A percentile compares a stretch with the other conserved stretches of the same genome.
Conservation (phyloP, 1,284 basidiomycete species). For the Spongiforma sp. region DNA sequence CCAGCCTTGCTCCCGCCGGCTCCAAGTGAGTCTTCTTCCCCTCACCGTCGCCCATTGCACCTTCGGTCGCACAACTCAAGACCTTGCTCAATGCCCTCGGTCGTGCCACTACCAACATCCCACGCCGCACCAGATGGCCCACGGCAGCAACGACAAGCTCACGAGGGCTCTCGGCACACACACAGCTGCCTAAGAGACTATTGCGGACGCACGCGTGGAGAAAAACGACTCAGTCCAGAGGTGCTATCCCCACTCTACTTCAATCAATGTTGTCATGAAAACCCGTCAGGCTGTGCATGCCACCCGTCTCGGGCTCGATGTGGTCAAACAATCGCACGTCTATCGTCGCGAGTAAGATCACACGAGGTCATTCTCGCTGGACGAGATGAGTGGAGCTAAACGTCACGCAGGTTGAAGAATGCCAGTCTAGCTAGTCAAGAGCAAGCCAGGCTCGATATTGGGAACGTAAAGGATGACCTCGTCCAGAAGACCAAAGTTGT, state of each 20-base stretch:
- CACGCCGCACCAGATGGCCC: too few relatives aligned
- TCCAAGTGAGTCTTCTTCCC: too few relatives aligned
- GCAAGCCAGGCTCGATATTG: constrained; percentile 87
- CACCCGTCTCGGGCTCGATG: constrained; percentile 80
- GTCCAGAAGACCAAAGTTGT: constrained; percentile 98
- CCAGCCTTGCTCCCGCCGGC: too few relatives aligned
- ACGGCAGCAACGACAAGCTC: constrained; percentile 69
- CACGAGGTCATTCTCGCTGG: too few relatives aligned
- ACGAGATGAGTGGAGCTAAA: too few relatives aligned
- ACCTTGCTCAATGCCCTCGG: too few relatives aligned
- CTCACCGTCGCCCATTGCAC: too few relatives aligned
- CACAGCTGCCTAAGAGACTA: constrained; percentile 85
- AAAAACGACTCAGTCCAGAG: constrained; percentile 82
- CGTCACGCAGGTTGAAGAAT: constrained; percentile 64
- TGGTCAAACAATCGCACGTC: constrained; percentile 65
- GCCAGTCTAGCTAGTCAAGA: constrained; percentile 81
- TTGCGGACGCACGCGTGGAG: constrained; percentile 81
- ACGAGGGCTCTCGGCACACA: constrained; percentile 82
- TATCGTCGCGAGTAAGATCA: too few relatives aligned
- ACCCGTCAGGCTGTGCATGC: constrained; percentile 87
- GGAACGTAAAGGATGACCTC: constrained; percentile 95
- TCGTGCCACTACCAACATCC: too few relatives aligned
- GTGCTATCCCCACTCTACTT: constrained; percentile 79
- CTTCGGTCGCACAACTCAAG: too few relatives aligned
- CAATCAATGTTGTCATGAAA: constrained; percentile 88